Conservation (phyloP, 225 moss, liverwort and hornwort genomes). For the Bryum argenteum region DNA sequence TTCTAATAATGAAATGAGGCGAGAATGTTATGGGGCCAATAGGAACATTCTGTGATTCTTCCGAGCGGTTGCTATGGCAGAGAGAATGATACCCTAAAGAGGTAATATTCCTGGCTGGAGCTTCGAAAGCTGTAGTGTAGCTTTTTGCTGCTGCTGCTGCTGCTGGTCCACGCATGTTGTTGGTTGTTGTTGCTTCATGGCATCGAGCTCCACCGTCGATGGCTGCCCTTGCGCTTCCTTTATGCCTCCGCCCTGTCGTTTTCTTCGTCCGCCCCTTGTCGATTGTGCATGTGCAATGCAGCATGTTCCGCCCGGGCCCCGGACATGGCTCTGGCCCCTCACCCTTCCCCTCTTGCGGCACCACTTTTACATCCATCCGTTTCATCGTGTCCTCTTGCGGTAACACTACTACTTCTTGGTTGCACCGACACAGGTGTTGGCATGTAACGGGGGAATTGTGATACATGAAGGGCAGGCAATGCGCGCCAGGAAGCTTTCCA, state of each 20-base stretch:
- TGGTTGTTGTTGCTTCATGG: neutral
- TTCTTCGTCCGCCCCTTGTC: neutral
- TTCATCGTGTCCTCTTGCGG: no score
- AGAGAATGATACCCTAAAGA: no score
- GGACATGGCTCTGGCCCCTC: neutral
- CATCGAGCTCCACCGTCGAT: neutral
- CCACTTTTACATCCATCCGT: no score
- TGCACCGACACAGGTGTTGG: neutral
- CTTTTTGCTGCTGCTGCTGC: neutral
- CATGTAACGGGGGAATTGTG: neutral
- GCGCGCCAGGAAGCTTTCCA: constrained; percentile 25
- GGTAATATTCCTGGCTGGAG: neutral
- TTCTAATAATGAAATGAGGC: no score
- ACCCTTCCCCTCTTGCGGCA: no score
- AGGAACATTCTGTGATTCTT: no score
- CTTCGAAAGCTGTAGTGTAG: neutral
- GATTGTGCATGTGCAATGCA: constrained; percentile 12
- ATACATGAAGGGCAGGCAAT: neutral
- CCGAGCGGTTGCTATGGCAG: no score
- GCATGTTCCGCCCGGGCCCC: constrained; percentile 17
- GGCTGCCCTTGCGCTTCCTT: neutral
- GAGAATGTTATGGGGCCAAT: no score
- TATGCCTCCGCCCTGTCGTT: constrained; percentile 23
- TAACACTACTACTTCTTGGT: no score
- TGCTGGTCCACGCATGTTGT: no score